Conservation (phyloP, 805 yeast species). For the Saccharomycopsis javanensis region DNA sequence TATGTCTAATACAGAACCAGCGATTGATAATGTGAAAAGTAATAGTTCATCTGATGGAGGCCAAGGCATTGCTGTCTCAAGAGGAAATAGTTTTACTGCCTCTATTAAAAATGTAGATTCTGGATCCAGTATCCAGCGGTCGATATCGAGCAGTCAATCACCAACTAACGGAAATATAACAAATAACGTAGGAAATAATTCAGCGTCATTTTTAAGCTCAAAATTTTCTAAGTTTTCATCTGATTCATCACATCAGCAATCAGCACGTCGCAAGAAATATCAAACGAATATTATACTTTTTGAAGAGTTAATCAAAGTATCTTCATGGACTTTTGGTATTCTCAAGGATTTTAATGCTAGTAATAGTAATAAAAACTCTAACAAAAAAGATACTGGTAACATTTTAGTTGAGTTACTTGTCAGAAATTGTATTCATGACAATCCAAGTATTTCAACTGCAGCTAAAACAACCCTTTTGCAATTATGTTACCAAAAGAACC, state of each 20-base stretch:
- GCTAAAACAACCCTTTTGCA: conserved; percentile 54
- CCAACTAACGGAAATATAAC: conserved; percentile 4
- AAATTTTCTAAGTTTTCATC: conserved; percentile 10
- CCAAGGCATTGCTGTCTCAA: conserved; percentile 1
- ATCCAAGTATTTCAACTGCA: conserved; percentile 50
- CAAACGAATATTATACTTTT: conserved; percentile 48
- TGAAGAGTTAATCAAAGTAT: conserved; percentile 56
- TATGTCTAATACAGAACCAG: conserved; percentile 27
- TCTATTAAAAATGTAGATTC: background rate
- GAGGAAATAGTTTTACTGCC: background rate
- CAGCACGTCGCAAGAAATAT: conserved; percentile 20
- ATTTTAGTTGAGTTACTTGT: conserved; percentile 61
- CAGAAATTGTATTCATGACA: conserved; percentile 64
- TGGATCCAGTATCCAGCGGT: background rate
- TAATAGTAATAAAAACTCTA: background rate
- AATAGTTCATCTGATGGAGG: conserved; percentile 2
- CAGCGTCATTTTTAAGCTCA: conserved; percentile 1
- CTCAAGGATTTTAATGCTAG: conserved; percentile 29
- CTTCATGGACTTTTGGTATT: conserved; percentile 58
- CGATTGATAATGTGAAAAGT: conserved; percentile 24
- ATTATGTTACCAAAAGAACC: conserved; percentile 58
- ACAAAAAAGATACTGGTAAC: background rate
- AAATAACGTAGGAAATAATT: background rate
- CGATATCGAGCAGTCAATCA: background rate
- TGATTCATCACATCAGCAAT: conserved; percentile 10